Conservation (phyloP, 2,329 filamentous ascomycete genomes). For the Paraphaeosphaeria sporulosa region DNA sequence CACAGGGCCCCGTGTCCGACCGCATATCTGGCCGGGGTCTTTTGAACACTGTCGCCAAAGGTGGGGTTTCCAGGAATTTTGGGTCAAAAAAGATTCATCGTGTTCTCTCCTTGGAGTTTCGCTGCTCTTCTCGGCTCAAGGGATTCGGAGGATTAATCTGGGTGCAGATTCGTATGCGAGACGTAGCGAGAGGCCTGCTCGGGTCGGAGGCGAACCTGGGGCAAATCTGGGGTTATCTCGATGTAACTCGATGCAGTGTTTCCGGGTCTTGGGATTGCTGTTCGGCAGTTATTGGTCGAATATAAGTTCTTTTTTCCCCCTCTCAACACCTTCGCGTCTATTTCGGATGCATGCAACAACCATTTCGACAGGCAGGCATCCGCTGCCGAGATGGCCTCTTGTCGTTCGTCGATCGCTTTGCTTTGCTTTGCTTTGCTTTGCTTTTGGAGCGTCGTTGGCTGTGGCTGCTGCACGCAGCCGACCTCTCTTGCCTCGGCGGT, state of each 20-base stretch:
- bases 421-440: conserved; percentile 13
- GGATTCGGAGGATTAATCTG: conserved; percentile 18
- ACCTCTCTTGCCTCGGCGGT: conserved; percentile 21
- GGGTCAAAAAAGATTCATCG: conserved; percentile 28
- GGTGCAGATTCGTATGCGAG: conserved; percentile 27
- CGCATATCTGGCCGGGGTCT: conserved; percentile 38
- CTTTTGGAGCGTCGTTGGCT: conserved; percentile 13
- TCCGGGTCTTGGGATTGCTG: conserved; percentile 21
- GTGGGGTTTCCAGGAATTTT: conserved; percentile 30
- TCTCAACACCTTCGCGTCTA: conserved; percentile 24
- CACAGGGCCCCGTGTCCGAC: conserved; percentile 37
- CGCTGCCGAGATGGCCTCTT: conserved; percentile 28
- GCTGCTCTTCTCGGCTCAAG: conserved; percentile 22
- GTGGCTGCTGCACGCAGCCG: conserved; percentile 37
- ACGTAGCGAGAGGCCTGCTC: conserved; percentile 32
- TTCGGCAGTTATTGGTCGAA: conserved; percentile 30
- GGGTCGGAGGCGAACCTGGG: conserved; percentile 28
- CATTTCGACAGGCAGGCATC: conserved; percentile 32
- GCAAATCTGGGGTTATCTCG: conserved; percentile 28
- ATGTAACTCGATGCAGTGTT: conserved; percentile 15
- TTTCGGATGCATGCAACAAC: conserved; percentile 38
- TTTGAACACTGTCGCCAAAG: conserved; percentile 33
- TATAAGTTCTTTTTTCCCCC: conserved; percentile 24
- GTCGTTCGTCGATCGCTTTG: conserved; percentile 31
- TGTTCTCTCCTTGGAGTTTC: conserved; percentile 18